A percentile compares a stretch with the other conserved stretches of the same genome.
Conservation (phyloP, 768 basidiomycete genomes). For the Epithele typhae region DNA sequence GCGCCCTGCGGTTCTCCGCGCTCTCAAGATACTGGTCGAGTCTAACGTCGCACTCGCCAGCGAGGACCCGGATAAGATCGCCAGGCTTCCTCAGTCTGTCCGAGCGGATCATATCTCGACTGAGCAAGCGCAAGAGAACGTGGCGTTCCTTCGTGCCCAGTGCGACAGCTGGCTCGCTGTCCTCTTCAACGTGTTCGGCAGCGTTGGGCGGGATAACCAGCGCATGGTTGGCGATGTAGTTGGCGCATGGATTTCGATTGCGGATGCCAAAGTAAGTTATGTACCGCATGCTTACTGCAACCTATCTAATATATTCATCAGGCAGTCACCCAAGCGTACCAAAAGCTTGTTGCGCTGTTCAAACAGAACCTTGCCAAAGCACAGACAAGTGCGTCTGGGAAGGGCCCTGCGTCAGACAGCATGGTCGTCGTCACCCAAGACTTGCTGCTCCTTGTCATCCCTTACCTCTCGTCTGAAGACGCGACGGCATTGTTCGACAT, state of each 20-base stretch:
- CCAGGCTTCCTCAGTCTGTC: constrained; percentile 25
- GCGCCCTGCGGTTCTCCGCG: constrained; percentile 76
- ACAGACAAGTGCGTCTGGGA: constrained; percentile 28
- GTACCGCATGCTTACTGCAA: not conserved
- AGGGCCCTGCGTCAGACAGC: constrained; percentile 36
- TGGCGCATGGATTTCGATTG: constrained; percentile 78
- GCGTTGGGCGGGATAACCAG: constrained; percentile 66
- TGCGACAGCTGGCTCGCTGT: constrained; percentile 93
- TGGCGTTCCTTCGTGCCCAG: constrained; percentile 70
- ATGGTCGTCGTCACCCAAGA: constrained; percentile 71
- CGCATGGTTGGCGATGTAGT: constrained; percentile 87
- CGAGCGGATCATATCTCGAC: constrained; percentile 39
- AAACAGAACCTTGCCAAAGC: constrained; percentile 52
- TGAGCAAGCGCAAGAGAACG: constrained; percentile 58
- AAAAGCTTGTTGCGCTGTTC: constrained; percentile 71
- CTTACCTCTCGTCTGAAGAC: constrained; percentile 62
- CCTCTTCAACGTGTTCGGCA: constrained; percentile 94
- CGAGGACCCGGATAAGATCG: constrained; percentile 23
- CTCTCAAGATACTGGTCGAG: constrained; percentile 77
- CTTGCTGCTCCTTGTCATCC: constrained; percentile 79
- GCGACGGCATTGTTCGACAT: constrained; percentile 60
- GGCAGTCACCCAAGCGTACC: constrained; percentile 80
- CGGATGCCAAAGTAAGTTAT: constrained; percentile 58
- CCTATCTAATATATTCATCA: constrained; percentile 18
- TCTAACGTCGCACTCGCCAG: constrained; percentile 62